Evolutionary conservation across 2,329 filamentous ascomycete genomes (phyloP).

Genomic region (Aspergillus sojae): DNA sequence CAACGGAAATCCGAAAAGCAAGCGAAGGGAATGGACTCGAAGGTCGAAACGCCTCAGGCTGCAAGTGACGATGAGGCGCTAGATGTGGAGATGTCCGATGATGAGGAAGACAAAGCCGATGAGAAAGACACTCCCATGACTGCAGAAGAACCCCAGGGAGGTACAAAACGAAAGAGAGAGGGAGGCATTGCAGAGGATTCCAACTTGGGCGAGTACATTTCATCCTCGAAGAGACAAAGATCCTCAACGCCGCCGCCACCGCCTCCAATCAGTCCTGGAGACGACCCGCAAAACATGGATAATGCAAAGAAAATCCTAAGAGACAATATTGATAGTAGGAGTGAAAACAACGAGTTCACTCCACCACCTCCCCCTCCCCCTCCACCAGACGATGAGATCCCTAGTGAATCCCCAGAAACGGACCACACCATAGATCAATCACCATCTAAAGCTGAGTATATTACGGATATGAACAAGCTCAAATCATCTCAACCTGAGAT

Average conservation of each 20-base stretch:
- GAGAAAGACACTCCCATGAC: slow-evolving; percentile 11
- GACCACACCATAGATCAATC: slow-evolving; percentile 18
- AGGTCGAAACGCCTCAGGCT: slow-evolving; percentile 27
- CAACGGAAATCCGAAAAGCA: slow-evolving; percentile 61
- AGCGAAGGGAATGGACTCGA: slow-evolving; percentile 27
- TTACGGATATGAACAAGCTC: slow-evolving; percentile 13
- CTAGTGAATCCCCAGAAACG: slow-evolving; percentile 10
- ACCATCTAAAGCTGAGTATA: slow-evolving; percentile 5
- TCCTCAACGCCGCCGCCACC: slow-evolving; percentile 40
- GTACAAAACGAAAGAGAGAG: slow-evolving; percentile 66
- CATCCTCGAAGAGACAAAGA: slow-evolving; percentile 58
- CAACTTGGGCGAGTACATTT: slow-evolving; percentile 39
- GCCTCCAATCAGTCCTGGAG: slow-evolving; percentile 26
- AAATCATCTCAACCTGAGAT: slow-evolving; percentile 27
- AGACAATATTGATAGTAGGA: slow-evolving; percentile 24
- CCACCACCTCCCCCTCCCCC: slow-evolving; percentile 34
- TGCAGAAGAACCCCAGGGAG: slow-evolving; percentile 7
- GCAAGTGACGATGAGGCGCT: slow-evolving; percentile 20
- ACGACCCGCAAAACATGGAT: slow-evolving; percentile 11
- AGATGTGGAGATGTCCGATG: slow-evolving; percentile 46
- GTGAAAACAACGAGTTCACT: slow-evolving; percentile 20
- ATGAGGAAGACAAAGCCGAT: slow-evolving; percentile 35
- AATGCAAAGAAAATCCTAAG: slow-evolving; percentile 22
- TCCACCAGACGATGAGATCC: slow-evolving; percentile 31
- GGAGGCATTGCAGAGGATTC: slow-evolving; percentile 37